phyloP scores from a whole-genome alignment of 257 asterid species.

The Coffea eugenioides region DNA sequence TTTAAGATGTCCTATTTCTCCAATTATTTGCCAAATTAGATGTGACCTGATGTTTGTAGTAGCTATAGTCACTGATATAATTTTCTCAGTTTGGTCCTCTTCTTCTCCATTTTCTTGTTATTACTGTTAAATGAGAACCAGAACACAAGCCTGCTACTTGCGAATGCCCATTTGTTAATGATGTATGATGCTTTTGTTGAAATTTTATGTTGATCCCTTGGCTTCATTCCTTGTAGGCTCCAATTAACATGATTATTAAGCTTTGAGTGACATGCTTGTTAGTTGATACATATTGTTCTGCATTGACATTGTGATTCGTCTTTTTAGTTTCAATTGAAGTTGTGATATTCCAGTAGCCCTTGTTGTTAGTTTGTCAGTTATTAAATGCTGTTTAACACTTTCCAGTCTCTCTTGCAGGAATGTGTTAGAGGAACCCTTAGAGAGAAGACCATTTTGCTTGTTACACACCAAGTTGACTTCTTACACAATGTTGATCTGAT shows the following conservation, averaged over 20 bases:
- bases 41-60: neutral
- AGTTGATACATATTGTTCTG: neutral
- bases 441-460: slow-evolving; percentile 77
- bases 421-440: slow-evolving; percentile 80
- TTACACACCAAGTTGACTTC: slow-evolving; percentile 99
- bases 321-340: too few relatives aligned
- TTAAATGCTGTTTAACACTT: neutral
- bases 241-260: too few relatives aligned
- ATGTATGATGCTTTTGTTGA: neutral
- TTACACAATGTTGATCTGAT: slow-evolving; percentile 89
- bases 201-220: neutral
- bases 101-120: neutral
- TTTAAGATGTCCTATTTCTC: neutral
- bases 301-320: too few relatives aligned
- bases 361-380: neutral
- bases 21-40: neutral
- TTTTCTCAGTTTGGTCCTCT: neutral
- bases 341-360: neutral
- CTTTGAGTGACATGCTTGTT: slow-evolving; percentile 1
- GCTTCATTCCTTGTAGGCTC: neutral
- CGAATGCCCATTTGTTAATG: neutral
- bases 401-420: slow-evolving; percentile 51
- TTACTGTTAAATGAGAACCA: neutral
- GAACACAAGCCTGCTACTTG: neutral
- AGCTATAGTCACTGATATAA: neutral